Base-by-base conservation (phyloP, 139 green algal genomes). In the Chlorella sp. region DNA sequence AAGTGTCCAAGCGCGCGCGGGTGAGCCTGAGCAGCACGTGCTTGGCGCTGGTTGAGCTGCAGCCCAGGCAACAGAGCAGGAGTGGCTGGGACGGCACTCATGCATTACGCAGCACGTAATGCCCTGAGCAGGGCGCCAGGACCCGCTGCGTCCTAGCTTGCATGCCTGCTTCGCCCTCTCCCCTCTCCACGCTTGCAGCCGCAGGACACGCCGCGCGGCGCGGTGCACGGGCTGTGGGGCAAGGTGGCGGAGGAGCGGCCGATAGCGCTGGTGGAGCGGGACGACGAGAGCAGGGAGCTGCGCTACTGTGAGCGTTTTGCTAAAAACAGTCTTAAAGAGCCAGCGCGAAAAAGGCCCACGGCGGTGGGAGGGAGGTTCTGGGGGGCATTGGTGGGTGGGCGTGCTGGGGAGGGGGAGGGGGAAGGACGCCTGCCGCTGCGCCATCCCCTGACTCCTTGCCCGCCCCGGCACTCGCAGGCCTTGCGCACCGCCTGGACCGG, bases 401-500 rank as follows among this genome's bases (percentile, higher is more conserved):
- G 53, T 61, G 53, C 25, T 35, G 23, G 21, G 60, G 2, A 45
- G 33, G 60, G 31, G 60, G 8, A 67, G 14, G 35, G 21, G 35
- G 55, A 29, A 9, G 21, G 55, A 27, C 11, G 14, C 53, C 53
- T 11, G 53, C 53, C 17, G 17, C 17, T 61, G 53, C 23, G 17
- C 53, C 53, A 8, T 61, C 29, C 11, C 53, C 17, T 61, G 53
- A 17, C 23, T 17, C 67, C 67, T 48, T 63, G 51, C n/a, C 31
- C 9, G 25, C 73, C 67, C 50, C n/a, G n/a, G n/a, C n/a, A n/a
- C n/a, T n/a, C n/a, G n/a, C n/a, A n/a, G 29, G 5, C n/a, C 62
- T 79, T 42, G 69, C 74, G n/a, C 79, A 85, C 67, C 66, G 79
- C 15, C 73, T 85, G 74, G 67, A 56, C 62, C 50, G 40, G 38